Evolutionary conservation across 2,329 filamentous ascomycete genomes (phyloP), one percentile per base, ranked within the genome.

Genomic region (Arachnomyces sp.): DNA sequence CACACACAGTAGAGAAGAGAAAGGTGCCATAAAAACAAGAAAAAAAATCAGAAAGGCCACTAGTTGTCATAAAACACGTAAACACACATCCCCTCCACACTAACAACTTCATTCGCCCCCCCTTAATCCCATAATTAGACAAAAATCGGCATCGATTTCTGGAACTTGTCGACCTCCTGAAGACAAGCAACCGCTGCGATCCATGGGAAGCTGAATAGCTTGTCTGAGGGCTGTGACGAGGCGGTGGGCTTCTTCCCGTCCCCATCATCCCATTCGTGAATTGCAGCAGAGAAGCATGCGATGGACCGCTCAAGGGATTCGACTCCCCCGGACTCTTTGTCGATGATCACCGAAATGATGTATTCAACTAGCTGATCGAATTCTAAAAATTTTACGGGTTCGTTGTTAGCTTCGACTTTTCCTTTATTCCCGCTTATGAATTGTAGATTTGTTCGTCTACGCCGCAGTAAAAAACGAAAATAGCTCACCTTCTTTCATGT

Each of bases 111-210:
- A 25, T 32, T 12, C 12, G n/a, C 31, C 15, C 12, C 31, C 31
- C n/a, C 28, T 8, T 30, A 8, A 30, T 30, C 28, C 8, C 28
- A n/a, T 32, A 14, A 32, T 13, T 32, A 14, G n/a, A 32, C 16
- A 68, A 68, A 59, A 44, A 40, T 50, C 36, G 47, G 45, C 4
- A 34, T 42, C 28, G 14, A 41, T 39, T 39, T 43, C 29, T 51
- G 52, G 15, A 53, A 45, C 32, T 43, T 50, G 28, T 53, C 46
- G 30, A 55, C 47, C 28, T 55, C 52, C 15, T 48, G 42, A 25
- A 54, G 34, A 39, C 53, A 55, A 16, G 43, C 42, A 40, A 53
- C 45, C 3, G 51, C 53, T 15, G 52, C 51, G 30, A 55, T 47
- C 53, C 53, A 55, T 5, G 36, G 44, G 38, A 51, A 55, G 31